Conservation (phyloP, 257 asterid species). For the Nicotiana tabacum region DNA sequence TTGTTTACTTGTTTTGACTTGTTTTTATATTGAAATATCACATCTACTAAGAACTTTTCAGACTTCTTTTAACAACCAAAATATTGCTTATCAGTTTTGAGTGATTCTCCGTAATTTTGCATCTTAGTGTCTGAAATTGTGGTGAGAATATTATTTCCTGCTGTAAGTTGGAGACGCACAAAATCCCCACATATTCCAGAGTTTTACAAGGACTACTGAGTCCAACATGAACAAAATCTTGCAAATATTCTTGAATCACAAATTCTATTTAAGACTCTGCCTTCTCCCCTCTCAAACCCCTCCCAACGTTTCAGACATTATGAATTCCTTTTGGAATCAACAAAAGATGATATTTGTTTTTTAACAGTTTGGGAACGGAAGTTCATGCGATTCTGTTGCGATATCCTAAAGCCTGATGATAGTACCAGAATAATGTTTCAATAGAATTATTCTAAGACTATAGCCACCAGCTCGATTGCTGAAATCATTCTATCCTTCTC, state of each 20-base stretch:
- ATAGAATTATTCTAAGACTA: not conserved
- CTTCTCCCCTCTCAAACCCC: not conserved
- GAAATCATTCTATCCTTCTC: not conserved
- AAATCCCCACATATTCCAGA: not conserved
- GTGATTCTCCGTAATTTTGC: not conserved
- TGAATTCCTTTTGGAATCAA: not conserved
- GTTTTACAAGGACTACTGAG: not conserved
- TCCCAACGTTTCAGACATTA: no score
- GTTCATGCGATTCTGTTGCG: not conserved
- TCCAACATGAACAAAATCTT: not conserved
- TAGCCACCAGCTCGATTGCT: not conserved
- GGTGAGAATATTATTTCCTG: not conserved
- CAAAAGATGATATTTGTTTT: not conserved
- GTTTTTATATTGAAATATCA: not conserved
- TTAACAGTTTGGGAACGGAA: not conserved
- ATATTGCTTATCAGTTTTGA: not conserved
- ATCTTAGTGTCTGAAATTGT: not conserved
- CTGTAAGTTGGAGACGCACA: not conserved
- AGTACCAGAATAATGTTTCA: not conserved
- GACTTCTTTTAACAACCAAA: not conserved
- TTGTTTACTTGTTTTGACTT: not conserved
- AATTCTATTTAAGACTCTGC: not conserved
- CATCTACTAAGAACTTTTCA: not conserved
- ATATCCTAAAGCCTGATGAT: not conserved
- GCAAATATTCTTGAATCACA: not conserved